Base-by-base conservation (phyloP, 1,139 yeast genomes). In the Hyphopichia khmerensis region DNA sequence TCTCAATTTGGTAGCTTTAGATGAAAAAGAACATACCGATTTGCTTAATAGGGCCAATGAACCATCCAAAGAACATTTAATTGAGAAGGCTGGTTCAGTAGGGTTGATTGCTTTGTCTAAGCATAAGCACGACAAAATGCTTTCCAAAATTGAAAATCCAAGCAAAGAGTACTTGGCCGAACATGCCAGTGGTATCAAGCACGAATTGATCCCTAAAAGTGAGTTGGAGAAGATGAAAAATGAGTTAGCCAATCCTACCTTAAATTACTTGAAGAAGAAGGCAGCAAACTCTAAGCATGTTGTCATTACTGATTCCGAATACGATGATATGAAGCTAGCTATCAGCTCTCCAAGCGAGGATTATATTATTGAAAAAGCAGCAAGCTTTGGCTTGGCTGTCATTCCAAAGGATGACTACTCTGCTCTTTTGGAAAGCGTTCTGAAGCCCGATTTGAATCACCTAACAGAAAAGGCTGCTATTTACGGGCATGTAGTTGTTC, bases 51-150 rank as follows among this genome's bases (percentile, higher is more conserved):
- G 51, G 34, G 65, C 59, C n/a, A 52, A 56, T 40, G 59, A 58
- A n/a, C 72, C 72, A 34, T 48, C 60, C 7, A 48, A 59, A 19
- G 67, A 64, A 4, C 64, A 55, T 39, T 39, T 69, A 13, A 43
- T 44, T 5, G 48, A 53, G 13, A 57, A 52, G 38, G 65, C 66
- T 3, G 45, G 51, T 1, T 49, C 48, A 2, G 53, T 56, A 27
- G 66, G 65, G 1, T 57, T 65, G 47, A 50, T 56, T 13, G 60
- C 64, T 19, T 38, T 68, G 17, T 48, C 67, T 5, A 48, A 45
- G 13, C 50, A 48, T 31, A 56, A 62, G 35, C 53, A 56, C 43
- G 55, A 60, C 2, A 45, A 49, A 21, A 45, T 65, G 50, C 38
- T 51, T 10, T 26, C 47, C 3, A 46, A 39, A 14, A 30, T 58